Evolutionary conservation across 116 monocot species (phyloP).

Genomic region (Thalassia testudinum): DNA sequence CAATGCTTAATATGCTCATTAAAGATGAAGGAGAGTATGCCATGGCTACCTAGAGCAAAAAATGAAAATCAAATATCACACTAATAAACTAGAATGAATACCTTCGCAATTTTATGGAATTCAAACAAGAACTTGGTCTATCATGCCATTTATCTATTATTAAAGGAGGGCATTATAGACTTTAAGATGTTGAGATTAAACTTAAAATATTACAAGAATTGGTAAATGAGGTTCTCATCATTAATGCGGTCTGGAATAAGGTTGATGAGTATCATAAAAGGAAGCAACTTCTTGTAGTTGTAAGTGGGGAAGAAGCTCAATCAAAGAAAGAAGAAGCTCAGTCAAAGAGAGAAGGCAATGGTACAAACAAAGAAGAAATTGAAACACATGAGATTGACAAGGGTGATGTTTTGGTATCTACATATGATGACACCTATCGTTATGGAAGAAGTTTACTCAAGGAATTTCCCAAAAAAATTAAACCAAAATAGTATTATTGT

Average conservation of each 20-base stretch:
- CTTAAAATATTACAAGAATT: slow-evolving; percentile 52
- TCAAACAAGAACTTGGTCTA: slow-evolving; percentile 27
- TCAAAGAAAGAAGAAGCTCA: slow-evolving; percentile 32
- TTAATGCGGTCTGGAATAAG: slow-evolving; percentile 42
- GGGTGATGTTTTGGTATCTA: no score
- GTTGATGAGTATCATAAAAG: slow-evolving; percentile 52
- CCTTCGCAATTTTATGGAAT: slow-evolving; percentile 76
- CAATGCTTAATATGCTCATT: slow-evolving; percentile 8
- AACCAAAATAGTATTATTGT: not conserved
- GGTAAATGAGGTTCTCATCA: slow-evolving; percentile 43
- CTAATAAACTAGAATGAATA: slow-evolving; percentile 61
- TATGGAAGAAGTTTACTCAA: slow-evolving; percentile 5
- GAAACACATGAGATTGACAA: slow-evolving; percentile 13
- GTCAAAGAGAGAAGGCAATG: slow-evolving; percentile 13
- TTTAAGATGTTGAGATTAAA: slow-evolving; percentile 58
- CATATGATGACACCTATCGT: not conserved
- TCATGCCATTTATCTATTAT: slow-evolving; percentile 28
- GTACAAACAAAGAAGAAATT: slow-evolving; percentile 8
- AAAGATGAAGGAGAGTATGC: slow-evolving; percentile 15
- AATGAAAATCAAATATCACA: slow-evolving; percentile 38
- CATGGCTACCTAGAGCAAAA: slow-evolving; percentile 7
- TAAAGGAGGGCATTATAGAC: slow-evolving; percentile 76
- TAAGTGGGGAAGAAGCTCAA: slow-evolving; percentile 38
- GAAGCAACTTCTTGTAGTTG: slow-evolving; percentile 38
- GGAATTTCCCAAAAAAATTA: not conserved